A percentile compares a stretch with the other conserved stretches of the same genome.
Conservation (phyloP, 345 rosid species). For the Eucalyptus polybractea region DNA sequence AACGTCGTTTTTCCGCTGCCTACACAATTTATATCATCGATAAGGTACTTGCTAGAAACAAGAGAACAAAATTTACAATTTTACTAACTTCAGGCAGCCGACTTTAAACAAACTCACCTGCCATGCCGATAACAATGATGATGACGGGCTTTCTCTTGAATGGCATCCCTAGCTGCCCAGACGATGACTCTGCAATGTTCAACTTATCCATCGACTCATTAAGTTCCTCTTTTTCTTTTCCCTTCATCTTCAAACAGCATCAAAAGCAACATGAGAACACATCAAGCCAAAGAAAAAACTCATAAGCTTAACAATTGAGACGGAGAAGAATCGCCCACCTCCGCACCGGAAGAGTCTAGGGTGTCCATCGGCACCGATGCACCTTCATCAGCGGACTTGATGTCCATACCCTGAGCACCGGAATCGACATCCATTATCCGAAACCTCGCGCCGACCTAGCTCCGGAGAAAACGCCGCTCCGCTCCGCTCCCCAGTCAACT, state of each 20-base stretch:
- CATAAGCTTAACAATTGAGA: neutral
- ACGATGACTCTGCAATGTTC: neutral
- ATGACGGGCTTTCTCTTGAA: conserved; percentile 13
- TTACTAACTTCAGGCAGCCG: neutral
- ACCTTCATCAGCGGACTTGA: conserved; percentile 16
- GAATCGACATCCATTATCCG: conserved; percentile 41
- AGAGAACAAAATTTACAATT: neutral
- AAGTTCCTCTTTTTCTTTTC: conserved; percentile 2
- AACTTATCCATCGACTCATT: neutral
- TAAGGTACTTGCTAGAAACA: neutral
- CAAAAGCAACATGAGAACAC: neutral
- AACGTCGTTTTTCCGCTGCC: conserved; percentile 11
- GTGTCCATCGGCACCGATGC: conserved; percentile 33
- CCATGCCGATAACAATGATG: conserved; percentile 9
- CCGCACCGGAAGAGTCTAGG: conserved; percentile 8
- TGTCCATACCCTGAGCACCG: conserved; percentile 1
- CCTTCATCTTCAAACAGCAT: neutral
- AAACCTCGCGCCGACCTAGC: neutral
- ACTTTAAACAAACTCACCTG: neutral
- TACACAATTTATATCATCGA: neutral
- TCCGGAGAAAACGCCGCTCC: neutral
- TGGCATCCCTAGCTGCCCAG: neutral
- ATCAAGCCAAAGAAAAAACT: neutral
- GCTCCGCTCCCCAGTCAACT: neutral
- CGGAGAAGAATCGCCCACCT: neutral